Percentiles rank a stretch among this genome's conserved stretches.
Evolutionary conservation across 1,284 basidiomycete species (phyloP).

Genomic region (Ganoderma lucidum): DNA sequence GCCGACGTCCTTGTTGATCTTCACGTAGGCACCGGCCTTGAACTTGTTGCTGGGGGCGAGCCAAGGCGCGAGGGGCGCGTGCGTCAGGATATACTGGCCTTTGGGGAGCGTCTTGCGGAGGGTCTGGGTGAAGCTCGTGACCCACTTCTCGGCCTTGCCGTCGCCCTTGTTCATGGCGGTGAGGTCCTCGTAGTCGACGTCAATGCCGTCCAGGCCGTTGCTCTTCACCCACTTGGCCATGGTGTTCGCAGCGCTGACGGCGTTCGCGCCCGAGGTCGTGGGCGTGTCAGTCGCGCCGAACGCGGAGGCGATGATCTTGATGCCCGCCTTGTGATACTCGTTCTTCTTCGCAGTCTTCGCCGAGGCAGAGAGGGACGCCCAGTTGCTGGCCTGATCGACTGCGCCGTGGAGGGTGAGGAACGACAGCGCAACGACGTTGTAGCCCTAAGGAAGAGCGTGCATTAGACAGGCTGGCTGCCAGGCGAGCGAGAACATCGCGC

Average conservation of each 20-base stretch:
- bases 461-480: neutral
- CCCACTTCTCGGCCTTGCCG: slow-evolving; percentile 49
- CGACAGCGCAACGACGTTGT: slow-evolving; percentile 30
- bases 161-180: slow-evolving; percentile 50
- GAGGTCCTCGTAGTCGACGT: slow-evolving; percentile 66
- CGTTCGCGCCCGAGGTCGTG: slow-evolving; percentile 51
- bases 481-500: neutral
- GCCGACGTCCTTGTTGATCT: slow-evolving; percentile 63
- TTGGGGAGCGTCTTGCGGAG: slow-evolving; percentile 43
- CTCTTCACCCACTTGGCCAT: slow-evolving; percentile 50
- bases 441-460: slow-evolving; percentile 15
- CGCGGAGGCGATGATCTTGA: slow-evolving; percentile 55
- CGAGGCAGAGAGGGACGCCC: slow-evolving; percentile 20
- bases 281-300: slow-evolving; percentile 62
- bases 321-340: slow-evolving; percentile 53
- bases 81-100: slow-evolving; percentile 46
- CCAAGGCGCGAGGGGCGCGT: slow-evolving; percentile 61
- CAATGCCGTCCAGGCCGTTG: slow-evolving; percentile 57
- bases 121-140: slow-evolving; percentile 51
- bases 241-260: slow-evolving; percentile 50
- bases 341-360: slow-evolving; percentile 47
- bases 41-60: slow-evolving; percentile 55
- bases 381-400: slow-evolving; percentile 23
- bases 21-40: slow-evolving; percentile 69
- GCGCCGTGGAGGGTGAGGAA: slow-evolving; percentile 26